Conservation (phyloP, 148 eudicot genomes). For the Pouteria glomerata region DNA sequence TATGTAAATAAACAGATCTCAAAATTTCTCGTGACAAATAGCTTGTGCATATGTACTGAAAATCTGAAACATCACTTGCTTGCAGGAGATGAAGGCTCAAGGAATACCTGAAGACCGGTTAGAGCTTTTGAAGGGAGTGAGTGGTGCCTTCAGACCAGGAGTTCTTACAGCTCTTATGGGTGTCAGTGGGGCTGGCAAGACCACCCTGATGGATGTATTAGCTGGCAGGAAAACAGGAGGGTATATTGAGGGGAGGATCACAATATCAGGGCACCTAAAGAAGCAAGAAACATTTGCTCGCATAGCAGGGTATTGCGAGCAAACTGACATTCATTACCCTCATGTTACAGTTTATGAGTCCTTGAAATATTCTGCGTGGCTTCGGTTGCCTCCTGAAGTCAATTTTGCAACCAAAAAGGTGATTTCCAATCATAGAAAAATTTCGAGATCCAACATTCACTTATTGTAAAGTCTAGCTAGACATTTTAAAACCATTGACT, state of each 20-base stretch:
- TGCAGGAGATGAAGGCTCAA: slow-evolving; percentile 35
- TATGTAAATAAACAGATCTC: too few relatives aligned
- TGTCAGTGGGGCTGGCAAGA: slow-evolving; percentile 57
- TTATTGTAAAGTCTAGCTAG: not conserved
- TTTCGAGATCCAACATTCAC: not conserved
- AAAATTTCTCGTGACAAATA: not conserved
- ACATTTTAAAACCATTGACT: not conserved
- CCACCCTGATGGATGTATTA: slow-evolving; percentile 53
- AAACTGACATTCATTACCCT: slow-evolving; percentile 53
- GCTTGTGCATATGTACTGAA: not conserved
- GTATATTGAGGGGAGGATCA: slow-evolving; percentile 41
- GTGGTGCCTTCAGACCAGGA: slow-evolving; percentile 54
- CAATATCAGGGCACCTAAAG: slow-evolving; percentile 50
- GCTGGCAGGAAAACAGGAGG: slow-evolving; percentile 58
- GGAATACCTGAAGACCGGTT: slow-evolving; percentile 32
- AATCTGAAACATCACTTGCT: too few relatives aligned
- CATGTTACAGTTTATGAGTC: slow-evolving; percentile 43
- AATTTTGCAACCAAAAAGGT: slow-evolving; percentile 35
- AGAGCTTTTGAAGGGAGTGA: slow-evolving; percentile 42
- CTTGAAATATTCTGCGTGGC: slow-evolving; percentile 42
- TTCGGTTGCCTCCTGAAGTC: slow-evolving; percentile 45
- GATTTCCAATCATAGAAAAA: not conserved
- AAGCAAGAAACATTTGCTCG: slow-evolving; percentile 58
- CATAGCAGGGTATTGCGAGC: slow-evolving; percentile 52
- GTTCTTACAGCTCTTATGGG: slow-evolving; percentile 63